Conservation (phyloP, 768 basidiomycete species). For the Mycena belliarum region DNA sequence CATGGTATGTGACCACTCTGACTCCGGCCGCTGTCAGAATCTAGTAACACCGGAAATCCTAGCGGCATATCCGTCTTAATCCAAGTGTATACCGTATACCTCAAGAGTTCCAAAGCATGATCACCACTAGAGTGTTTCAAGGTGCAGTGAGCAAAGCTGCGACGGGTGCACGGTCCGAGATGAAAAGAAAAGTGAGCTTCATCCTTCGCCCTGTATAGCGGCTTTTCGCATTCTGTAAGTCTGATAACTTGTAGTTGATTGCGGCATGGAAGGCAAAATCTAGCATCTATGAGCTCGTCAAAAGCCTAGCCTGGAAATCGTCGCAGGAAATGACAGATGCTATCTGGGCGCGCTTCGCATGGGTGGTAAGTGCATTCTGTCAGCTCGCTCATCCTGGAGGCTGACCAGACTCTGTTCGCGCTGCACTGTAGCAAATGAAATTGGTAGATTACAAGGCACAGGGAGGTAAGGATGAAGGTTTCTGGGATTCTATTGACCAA, state of each 20-base stretch:
- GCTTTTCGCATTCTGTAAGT: too few relatives aligned
- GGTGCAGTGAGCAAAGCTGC: not conserved
- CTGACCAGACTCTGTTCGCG: not conserved
- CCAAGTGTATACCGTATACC: not conserved
- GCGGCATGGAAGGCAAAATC: not conserved
- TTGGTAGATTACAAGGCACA: not conserved
- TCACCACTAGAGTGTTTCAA: not conserved
- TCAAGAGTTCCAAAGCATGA: not conserved
- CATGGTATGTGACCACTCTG: not conserved
- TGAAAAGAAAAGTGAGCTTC: not conserved
- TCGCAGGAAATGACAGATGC: not conserved
- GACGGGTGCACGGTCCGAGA: not conserved
- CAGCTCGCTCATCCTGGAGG: not conserved
- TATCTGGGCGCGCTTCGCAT: not conserved
- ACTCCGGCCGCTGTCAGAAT: too few relatives aligned
- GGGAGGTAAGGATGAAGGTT: not conserved
- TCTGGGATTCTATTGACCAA: not conserved
- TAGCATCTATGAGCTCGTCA: not conserved
- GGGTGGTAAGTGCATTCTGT: conserved; percentile 7
- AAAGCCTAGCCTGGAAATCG: not conserved
- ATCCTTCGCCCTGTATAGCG: too few relatives aligned
- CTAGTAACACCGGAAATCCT: too few relatives aligned
- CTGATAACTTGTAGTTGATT: not conserved
- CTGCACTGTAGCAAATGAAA: not conserved
- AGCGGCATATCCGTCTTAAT: conserved; percentile 1